Percentiles rank a stretch among this genome's conserved stretches.
Conservation (phyloP, 1,139 yeast genomes). For the Saccharomyces hybrid region DNA sequence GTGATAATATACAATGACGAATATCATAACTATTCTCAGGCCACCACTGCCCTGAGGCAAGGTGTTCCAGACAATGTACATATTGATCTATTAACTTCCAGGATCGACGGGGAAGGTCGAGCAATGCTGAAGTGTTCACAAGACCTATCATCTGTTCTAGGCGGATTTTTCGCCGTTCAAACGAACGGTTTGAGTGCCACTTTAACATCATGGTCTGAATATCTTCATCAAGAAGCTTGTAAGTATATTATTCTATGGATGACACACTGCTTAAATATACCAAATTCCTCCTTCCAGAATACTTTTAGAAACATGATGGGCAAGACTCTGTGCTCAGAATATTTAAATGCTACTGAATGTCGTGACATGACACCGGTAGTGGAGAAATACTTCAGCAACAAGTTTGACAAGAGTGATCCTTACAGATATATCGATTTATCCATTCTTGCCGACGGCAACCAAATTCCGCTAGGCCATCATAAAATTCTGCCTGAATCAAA, state of each 20-base stretch:
- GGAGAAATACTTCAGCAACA: constrained; percentile 20
- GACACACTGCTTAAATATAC: constrained; percentile 35
- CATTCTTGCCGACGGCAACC: constrained; percentile 15
- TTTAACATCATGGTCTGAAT: constrained; percentile 43
- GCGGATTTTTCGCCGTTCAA: constrained; percentile 36
- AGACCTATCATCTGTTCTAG: constrained; percentile 26
- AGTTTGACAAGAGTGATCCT: constrained; percentile 16
- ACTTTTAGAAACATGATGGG: constrained; percentile 33
- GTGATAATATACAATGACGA: constrained; percentile 71
- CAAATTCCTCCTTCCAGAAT: constrained; percentile 32
- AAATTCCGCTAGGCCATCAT: constrained; percentile 28
- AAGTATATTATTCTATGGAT: constrained; percentile 45
- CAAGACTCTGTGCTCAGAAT: constrained; percentile 24
- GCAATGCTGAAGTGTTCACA: constrained; percentile 28
- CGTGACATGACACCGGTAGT: constrained; percentile 18
- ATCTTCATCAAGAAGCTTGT: constrained; percentile 42
- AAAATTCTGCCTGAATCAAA: constrained; percentile 32
- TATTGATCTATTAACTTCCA: constrained; percentile 29
- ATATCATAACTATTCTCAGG: constrained; percentile 47
- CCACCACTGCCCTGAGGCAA: constrained; percentile 32
- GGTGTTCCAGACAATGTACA: constrained; percentile 32
- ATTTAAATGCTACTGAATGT: constrained; percentile 11
- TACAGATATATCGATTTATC: constrained; percentile 27
- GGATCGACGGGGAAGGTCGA: constrained; percentile 35
- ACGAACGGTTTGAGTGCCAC: constrained; percentile 51